Conservation (phyloP, 495 filamentous ascomycete genomes). For the Annulohypoxylon stygium region DNA sequence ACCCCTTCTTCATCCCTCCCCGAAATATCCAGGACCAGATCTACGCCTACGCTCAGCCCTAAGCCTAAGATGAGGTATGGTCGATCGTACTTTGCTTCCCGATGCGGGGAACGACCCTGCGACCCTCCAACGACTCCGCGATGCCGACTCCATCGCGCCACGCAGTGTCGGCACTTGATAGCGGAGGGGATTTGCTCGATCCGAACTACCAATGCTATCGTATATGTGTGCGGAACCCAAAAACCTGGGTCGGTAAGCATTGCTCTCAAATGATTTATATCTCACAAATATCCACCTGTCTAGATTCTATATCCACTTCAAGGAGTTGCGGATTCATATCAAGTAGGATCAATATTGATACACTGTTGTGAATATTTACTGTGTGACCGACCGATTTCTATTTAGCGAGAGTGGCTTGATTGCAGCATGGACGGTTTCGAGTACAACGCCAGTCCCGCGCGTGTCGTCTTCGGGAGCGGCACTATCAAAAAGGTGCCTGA, state of each 20-base stretch:
- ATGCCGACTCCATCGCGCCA: constrained; percentile 36
- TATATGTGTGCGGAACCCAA: constrained; percentile 20
- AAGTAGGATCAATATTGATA: not conserved
- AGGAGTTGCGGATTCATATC: not conserved
- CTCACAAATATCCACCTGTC: constrained; percentile 2
- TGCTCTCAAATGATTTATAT: not conserved
- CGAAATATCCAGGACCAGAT: not conserved
- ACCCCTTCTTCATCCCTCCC: not conserved
- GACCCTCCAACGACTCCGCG: constrained; percentile 17
- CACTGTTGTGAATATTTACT: not conserved
- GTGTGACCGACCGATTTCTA: not conserved
- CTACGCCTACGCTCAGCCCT: not conserved
- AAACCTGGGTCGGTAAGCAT: constrained; percentile 24
- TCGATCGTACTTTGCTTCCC: constrained; percentile 22
- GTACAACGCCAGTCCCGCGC: constrained; percentile 70
- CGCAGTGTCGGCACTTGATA: constrained; percentile 41
- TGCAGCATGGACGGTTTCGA: constrained; percentile 71
- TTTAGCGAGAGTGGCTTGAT: not conserved
- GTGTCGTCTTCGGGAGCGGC: constrained; percentile 73
- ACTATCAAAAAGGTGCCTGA: constrained; percentile 71
- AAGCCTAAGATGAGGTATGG: not conserved
- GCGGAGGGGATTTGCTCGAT: constrained; percentile 10
- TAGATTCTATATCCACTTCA: not conserved
- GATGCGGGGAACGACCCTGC: constrained; percentile 38
- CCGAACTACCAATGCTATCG: not conserved